Conservation (phyloP, 2,329 filamentous ascomycete genomes). For the Chlorencoelia australis region DNA sequence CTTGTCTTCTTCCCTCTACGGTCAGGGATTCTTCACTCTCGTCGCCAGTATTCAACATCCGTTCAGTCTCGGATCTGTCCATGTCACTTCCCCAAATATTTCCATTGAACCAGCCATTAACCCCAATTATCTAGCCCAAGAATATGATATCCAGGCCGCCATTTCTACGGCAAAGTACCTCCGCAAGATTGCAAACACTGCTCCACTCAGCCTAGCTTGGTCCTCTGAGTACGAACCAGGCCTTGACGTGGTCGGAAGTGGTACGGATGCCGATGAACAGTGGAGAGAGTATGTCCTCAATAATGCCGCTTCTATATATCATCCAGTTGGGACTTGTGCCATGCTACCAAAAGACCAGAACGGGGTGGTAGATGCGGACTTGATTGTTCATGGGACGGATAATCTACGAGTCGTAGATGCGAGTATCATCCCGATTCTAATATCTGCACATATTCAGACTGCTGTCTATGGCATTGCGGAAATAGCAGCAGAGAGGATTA, state of each 20-base stretch:
- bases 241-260: constrained; percentile 8
- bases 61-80: constrained; percentile 46
- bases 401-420: constrained; percentile 17
- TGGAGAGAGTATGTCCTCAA: constrained; percentile 12
- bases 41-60: constrained; percentile 45
- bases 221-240: constrained; percentile 18
- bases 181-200: constrained; percentile 12
- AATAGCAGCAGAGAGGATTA: constrained; percentile 11
- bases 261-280: constrained; percentile 8
- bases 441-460: constrained; percentile 12
- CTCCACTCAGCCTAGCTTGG: constrained; percentile 13
- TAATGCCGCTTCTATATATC: constrained; percentile 8
- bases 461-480: constrained; percentile 17
- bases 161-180: constrained; percentile 13
- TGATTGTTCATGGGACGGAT: constrained; percentile 17
- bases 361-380: constrained; percentile 14
- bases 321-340: constrained; percentile 14
- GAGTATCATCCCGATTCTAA: constrained; percentile 15
- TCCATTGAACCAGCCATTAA: constrained; percentile 38
- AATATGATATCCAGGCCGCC: constrained; percentile 37
- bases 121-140: constrained; percentile 42
- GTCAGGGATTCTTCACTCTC: constrained; percentile 23
- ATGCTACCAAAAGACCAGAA: constrained; percentile 15
- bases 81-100: constrained; percentile 37
- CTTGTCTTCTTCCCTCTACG: constrained; percentile 9